Base-by-base conservation (phyloP, 257 asterid species). In the Solanum gandarillasii region DNA sequence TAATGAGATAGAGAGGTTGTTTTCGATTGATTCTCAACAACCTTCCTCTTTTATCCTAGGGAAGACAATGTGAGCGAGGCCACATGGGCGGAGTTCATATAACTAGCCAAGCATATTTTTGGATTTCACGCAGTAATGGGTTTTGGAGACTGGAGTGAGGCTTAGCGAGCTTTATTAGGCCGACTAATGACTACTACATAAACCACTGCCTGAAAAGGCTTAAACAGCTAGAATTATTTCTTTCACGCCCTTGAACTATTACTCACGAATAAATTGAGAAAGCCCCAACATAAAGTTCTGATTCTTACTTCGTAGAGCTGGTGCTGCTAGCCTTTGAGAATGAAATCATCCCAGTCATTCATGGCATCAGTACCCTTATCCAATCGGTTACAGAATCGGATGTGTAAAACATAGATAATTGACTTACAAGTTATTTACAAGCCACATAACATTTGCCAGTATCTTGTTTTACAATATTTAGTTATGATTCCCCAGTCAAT, bases 401-500 rank as follows among this genome's bases (percentile, higher is more conserved):
- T 58, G 67, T 58, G 67, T 58, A 58, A 20, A 58, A 58, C 67
- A 60, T 21, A 60, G 68, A 20, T 21, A 21, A 58, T 58, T 58
- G 67, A 60, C 68, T 60, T 21, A 13, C 23, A 29, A 70, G 11
- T 70, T 29, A 3, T 6, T 70, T 29, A 13, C 76, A 35, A 74
- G 31, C 82, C 48, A 21, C 1, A 73, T 5, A 36, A 36, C 34
- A n/a, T 75, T 38, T 75, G 23, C 2, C 60, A 38, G 83, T n/a
- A 76, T 76, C 83, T 75, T 36, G 83, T 74, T 35, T 5, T 74
- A 74, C 52, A 74, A 36, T 21, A 90, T 89, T 90, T 20, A 5
- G 7, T 36, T 70, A 73, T 25, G 55, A 73, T 85, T 72, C 88
- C 88, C 84, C 31, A 48, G 71, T 89, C 86, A 82, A 85, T 86